Evolutionary conservation across 352 stramenopile species (phyloP).

Genomic region (Pythium angustatum): DNA sequence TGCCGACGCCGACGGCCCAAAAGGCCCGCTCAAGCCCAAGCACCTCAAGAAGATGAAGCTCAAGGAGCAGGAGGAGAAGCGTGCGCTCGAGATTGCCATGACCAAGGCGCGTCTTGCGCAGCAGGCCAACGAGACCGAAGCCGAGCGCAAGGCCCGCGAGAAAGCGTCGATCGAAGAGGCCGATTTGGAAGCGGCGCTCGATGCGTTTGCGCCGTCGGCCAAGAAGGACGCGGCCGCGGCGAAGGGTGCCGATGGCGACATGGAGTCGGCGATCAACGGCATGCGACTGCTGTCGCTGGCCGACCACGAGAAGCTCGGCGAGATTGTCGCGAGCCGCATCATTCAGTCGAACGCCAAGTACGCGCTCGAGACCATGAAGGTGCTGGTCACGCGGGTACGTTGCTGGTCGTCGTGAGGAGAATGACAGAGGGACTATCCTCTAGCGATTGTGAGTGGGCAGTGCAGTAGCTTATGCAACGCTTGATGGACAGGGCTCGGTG

Average conservation of each 20-base stretch:
- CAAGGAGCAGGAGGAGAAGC: constrained; percentile 87
- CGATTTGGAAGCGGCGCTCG: constrained; percentile 77
- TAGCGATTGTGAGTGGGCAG: too few relatives aligned
- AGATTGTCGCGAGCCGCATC: constrained; percentile 59
- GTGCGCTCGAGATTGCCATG: constrained; percentile 69
- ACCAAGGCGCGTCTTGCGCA: constrained; percentile 73
- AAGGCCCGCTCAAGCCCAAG: constrained; percentile 78
- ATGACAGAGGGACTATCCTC: too few relatives aligned
- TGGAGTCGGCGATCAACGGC: constrained; percentile 47
- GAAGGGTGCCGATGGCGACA: constrained; percentile 31
- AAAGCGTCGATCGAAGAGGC: constrained; percentile 61
- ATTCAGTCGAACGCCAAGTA: constrained; percentile 71
- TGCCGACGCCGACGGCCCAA: constrained; percentile 33
- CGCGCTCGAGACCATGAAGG: constrained; percentile 79
- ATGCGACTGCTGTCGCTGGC: constrained; percentile 74
- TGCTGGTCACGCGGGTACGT: constrained; percentile 55
- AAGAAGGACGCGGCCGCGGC: constrained; percentile 38
- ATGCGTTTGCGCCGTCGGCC: constrained; percentile 61
- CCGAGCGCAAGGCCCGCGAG: constrained; percentile 61
- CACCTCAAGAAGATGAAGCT: constrained; percentile 87
- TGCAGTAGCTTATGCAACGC: not conserved
- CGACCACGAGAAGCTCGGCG: constrained; percentile 73
- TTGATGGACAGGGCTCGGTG: constrained; percentile 44
- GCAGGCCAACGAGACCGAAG: constrained; percentile 62
- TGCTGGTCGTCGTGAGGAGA: not conserved